Evolutionary conservation across 1,284 basidiomycete genomes (phyloP).

Genomic region (Lentinus polychrous): DNA sequence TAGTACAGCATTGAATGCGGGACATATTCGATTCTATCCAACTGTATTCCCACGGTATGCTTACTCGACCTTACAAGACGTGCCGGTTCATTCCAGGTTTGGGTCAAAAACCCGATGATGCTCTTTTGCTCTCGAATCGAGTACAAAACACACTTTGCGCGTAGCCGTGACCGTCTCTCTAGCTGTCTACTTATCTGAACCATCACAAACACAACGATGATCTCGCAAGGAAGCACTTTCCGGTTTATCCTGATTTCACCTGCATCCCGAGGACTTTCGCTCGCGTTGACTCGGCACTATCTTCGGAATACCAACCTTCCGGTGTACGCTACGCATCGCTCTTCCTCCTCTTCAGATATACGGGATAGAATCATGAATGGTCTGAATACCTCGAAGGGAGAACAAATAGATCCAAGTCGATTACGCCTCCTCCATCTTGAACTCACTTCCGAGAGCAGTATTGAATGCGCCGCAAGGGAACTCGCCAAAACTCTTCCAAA

Average conservation of each 20-base stretch:
- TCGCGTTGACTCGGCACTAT: conserved; percentile 49
- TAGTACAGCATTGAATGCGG: no score
- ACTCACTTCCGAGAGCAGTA: conserved; percentile 43
- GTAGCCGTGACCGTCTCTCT: no score
- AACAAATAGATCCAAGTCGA: conserved; percentile 35
- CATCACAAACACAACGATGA: no score
- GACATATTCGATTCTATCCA: no score
- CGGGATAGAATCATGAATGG: conserved; percentile 36
- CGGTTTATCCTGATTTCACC: conserved; percentile 39
- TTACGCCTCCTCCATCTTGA: conserved; percentile 44
- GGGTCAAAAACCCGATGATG: no score
- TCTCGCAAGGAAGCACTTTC: no score
- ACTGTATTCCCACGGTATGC: no score
- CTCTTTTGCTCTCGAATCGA: no score
- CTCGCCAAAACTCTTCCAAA: conserved; percentile 32
- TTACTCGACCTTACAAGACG: no score
- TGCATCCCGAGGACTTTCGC: conserved; percentile 46
- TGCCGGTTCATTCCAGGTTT: no score
- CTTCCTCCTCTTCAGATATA: conserved; percentile 28
- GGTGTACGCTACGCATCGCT: conserved; percentile 49
- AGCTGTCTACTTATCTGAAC: no score
- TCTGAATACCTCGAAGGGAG: conserved; percentile 17
- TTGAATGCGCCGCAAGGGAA: conserved; percentile 37
- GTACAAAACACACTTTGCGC: no score
- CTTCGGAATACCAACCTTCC: conserved; percentile 43